Evolutionary conservation across 305 asterid genomes (phyloP), one percentile per base, ranked within the genome.

Genomic region (Nicotiana rustica): DNA sequence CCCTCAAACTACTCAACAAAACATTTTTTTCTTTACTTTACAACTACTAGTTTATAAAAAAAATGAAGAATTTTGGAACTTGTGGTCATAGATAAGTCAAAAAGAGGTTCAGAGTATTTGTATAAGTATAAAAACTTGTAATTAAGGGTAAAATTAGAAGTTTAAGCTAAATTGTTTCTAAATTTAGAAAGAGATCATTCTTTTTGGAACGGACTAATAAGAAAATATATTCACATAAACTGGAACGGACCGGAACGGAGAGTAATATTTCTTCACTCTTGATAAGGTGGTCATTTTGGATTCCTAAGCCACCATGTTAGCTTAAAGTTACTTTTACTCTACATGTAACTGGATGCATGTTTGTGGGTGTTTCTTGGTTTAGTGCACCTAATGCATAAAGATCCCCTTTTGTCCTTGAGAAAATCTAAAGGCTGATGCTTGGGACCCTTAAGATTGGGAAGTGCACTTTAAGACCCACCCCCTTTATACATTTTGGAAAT

Each of bases 331-430:
- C 88, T 86, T 87, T 66, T 65, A 19, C 21, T 71, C 85, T 77
- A 76, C 87, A 71, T n/a, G 70, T 57, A 70, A 83, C 65, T 80
- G 79, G 83, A 84, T 88, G 71, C 82, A 81, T 68, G 85, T 71
- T 82, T 79, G 86, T 81, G 84, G 80, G 88, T 81, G 81, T 82
- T 85, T 71, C 80, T 44, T 84, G 65, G 83, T 77, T 81, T 82
- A 82, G 52, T 57, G 85, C 81, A 82, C 56, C 65, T 77, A 66
- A 89, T 75, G 77, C 78, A 66, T 85, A 71, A 83, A 82, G 83
- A 81, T 85, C 88, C 85, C 85, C 82, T 73, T 82, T 79, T 84
- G 85, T 84, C 93, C 89, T 87, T 85, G 81, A 87, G 81, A 76
- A 73, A 76, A 83, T 83, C 86, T 75, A 85, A 79, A 81, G 81